Conservation (phyloP, 805 yeast genomes). For the Hanseniaspora thailandica region DNA sequence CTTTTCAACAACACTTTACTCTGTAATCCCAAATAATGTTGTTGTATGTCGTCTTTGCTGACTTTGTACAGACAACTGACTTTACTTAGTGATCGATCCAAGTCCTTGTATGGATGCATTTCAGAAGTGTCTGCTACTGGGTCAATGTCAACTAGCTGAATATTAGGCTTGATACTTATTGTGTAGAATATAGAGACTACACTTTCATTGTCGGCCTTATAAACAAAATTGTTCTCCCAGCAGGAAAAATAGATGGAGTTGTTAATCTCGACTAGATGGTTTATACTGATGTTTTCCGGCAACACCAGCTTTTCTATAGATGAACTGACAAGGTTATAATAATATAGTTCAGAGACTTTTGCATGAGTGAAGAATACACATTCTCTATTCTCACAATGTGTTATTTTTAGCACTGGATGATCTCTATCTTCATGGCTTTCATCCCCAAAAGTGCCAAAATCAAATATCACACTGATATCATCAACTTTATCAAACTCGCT, state of each 20-base stretch:
- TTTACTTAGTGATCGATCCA: background rate
- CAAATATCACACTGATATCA: background rate
- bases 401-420: slow-evolving; percentile 3
- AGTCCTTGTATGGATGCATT: slow-evolving; percentile 1
- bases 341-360: background rate
- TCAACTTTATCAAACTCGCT: background rate
- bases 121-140: slow-evolving; percentile 4
- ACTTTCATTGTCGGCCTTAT: background rate
- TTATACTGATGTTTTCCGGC: slow-evolving; percentile 1
- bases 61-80: background rate
- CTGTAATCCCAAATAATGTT: background rate
- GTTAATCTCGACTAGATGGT: background rate
- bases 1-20: slow-evolving; percentile 9
- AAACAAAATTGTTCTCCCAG: slow-evolving; percentile 7
- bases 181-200: background rate
- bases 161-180: slow-evolving; percentile 4
- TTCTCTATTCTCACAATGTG: background rate
- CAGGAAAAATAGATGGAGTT: background rate
- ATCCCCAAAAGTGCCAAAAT: background rate
- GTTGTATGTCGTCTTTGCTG: background rate
- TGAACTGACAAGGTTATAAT: background rate
- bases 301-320: background rate
- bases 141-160: slow-evolving; percentile 12
- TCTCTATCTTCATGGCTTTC: slow-evolving; percentile 7
- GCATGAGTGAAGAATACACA: background rate